Base-by-base conservation (phyloP, 495 filamentous ascomycete genomes). In the Aspergillus heteromorphus region DNA sequence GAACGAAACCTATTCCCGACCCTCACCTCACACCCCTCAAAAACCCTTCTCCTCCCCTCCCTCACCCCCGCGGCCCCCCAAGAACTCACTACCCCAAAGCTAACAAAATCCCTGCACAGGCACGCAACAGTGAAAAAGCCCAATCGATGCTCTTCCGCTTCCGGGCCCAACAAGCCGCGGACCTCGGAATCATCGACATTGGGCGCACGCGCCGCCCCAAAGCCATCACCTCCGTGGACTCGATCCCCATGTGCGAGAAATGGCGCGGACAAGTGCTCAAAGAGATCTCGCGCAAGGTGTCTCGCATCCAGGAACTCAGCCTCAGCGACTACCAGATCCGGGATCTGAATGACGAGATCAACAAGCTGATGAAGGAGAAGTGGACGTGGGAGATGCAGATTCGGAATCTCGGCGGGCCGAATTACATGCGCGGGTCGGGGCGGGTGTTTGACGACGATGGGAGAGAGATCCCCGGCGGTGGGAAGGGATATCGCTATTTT, bases 81-180 rank as follows among this genome's bases (percentile, higher is more conserved):
- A 36, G 48, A 25, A 51, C 23, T 16, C 3, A 45, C 1, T 51
- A 31, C 16, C 23, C 4, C 17, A 38, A 34, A 42, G 49, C 59
- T 55, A 61, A 64, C 69, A 38, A 38, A n/a, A n/a, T n/a, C n/a
- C n/a, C n/a, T 38, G 34, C 11, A 14, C 34, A 86, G 84, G 84
- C 84, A 51, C 84, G 84, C 55, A 98, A 98, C 71, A 90, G 87
- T 25, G 92, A 97, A 81, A 97, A 97, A 76, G 93, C 93, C 55
- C 93, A 98, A 73, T 97, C 92, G 19, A 98, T 98, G 93, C 95
- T 98, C 72, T 98, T 96, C 77, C 93, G 93, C 79, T 98, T 98
- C 81, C 90, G 95, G 70, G 93, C 96, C 65, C 86, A 91, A 63
- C 93, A 97, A 78, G 95, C 95, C 50, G 91, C 92, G 53, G 92